Base-by-base conservation (phyloP, 305 asterid genomes). In the Fraxinus dipetala region DNA sequence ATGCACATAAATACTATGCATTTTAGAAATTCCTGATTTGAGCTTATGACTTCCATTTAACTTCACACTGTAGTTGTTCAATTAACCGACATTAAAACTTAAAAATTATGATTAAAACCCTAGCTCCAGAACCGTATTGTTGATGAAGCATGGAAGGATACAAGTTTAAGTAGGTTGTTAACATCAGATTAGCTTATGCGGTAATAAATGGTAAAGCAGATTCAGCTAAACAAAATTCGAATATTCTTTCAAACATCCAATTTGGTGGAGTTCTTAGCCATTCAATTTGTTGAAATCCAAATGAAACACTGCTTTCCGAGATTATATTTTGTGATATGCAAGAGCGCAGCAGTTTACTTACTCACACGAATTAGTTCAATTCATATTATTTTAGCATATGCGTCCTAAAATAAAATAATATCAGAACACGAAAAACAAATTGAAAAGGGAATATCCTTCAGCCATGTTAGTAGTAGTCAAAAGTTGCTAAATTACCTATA, bases 401-500 rank as follows among this genome's bases (percentile, higher is more conserved):
- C 35, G 2, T 13, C 75, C 40, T 13, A 69, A 65, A 30, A 69
- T 28, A 26, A 67, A 67, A 26, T 67, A 30, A 67, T 14, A 30
- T 28, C 34, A 69, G 75, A 69, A 11, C 38, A 69, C 10, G 80
- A 43, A 56, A 13, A 40, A 74, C 34, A n/a, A 67, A 79, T 63
- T n/a, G 40, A 78, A 59, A 81, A 80, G 32, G 67, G 8, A 79
- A 61, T 22, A 7, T 32, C 16, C 18, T 26, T 8, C 69, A 18
- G 67, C 79, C 65, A 3, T 26, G 63, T 76, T 81, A 18, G 45
- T 67, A 76, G 80, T 13, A 24, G 63, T 74, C 8, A 67, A 69
- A 83, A 79, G 65, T 80, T 80, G 73, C 7, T 45, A 87, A 63
- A 81, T 87, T 86, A 94, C 98, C 98, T 96, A 97, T 90, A 78